phyloP scores from a whole-genome alignment of 495 filamentous ascomycete genomes.

The Annulohypoxylon stygium region DNA sequence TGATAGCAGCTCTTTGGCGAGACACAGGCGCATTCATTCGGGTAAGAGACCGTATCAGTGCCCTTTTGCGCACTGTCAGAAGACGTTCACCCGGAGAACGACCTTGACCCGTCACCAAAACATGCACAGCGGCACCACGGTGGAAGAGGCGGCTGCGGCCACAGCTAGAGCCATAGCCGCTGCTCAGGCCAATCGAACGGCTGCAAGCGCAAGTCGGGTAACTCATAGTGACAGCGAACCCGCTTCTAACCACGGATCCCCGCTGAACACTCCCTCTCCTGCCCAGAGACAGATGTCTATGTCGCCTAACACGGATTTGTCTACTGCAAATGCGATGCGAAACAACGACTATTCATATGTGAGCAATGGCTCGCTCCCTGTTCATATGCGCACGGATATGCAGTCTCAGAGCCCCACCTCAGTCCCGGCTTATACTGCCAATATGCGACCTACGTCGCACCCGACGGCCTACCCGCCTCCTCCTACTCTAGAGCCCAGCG shows the following conservation, averaged over 20 bases:
- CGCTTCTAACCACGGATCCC: conserved; percentile 84
- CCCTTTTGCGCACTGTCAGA: conserved; percentile 96
- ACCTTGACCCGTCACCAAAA: conserved; percentile 97
- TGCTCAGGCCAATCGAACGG: conserved; percentile 60
- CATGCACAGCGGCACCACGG: conserved; percentile 93
- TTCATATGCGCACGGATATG: conserved; percentile 83
- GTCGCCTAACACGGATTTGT: conserved; percentile 82
- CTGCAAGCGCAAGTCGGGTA: conserved; percentile 55
- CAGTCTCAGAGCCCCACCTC: conserved; percentile 78
- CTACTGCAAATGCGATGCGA: conserved; percentile 78
- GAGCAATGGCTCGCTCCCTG: conserved; percentile 78
- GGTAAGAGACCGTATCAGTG: conserved; percentile 98
- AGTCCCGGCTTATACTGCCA: conserved; percentile 70
- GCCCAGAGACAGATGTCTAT: conserved; percentile 79
- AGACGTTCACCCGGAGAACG: conserved; percentile 96
- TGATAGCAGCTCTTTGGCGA: conserved; percentile 93
- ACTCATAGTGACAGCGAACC: conserved; percentile 81
- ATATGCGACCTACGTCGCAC: conserved; percentile 77
- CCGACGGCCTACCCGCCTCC: conserved; percentile 84
- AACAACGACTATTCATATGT: conserved; percentile 79
- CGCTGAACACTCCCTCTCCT: conserved; percentile 87
- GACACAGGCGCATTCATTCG: conserved; percentile 94
- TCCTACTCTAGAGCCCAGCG: conserved; percentile 87
- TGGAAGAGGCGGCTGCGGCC: conserved; percentile 91
- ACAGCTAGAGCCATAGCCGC: conserved; percentile 77